These are phyloP conservation scores for Penicillium crustosum DNA, from an alignment of 2,329 filamentous ascomycete species.

Conservation along the genomic window DNA sequence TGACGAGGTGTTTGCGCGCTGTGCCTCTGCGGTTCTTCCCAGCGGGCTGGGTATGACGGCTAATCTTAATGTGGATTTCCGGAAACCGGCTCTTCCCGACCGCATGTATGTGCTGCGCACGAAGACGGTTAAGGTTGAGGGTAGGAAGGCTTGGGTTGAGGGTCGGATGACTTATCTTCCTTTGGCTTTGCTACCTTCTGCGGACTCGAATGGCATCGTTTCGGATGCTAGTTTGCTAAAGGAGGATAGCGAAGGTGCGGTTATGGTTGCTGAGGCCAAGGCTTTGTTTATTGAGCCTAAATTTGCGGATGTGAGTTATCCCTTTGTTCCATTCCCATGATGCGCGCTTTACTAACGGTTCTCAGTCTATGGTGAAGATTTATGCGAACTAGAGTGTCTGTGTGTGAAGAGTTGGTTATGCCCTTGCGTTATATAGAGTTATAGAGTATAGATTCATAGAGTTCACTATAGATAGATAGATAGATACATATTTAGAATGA, in stretches of 20 bases:
- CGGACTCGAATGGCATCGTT: slow-evolving; percentile 6
- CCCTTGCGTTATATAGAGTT: neutral
- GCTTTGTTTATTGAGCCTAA: slow-evolving; percentile 42
- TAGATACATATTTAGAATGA: too few relatives aligned
- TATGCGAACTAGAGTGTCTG: slow-evolving; percentile 21
- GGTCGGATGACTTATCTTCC: slow-evolving; percentile 31
- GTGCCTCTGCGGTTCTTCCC: slow-evolving; percentile 33
- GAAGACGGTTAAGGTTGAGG: slow-evolving; percentile 35
- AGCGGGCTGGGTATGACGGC: slow-evolving; percentile 40
- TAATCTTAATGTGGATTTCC: slow-evolving; percentile 39
- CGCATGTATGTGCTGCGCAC: slow-evolving; percentile 36
- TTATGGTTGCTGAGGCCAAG: slow-evolving; percentile 38
- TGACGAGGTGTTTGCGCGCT: slow-evolving; percentile 40
- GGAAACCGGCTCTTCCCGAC: slow-evolving; percentile 34
- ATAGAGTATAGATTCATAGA: neutral
- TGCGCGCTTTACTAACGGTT: neutral
- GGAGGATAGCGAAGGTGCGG: slow-evolving; percentile 24
- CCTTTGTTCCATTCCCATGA: neutral
- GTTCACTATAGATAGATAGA: neutral
- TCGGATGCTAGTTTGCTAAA: slow-evolving; percentile 15
- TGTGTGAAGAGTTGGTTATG: neutral
- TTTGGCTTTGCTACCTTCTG: slow-evolving; percentile 10
- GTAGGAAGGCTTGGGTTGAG: slow-evolving; percentile 41
- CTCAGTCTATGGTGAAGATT: slow-evolving; percentile 36
- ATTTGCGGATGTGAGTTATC: slow-evolving; percentile 34